These are phyloP conservation scores for Nigrospora oryzae DNA, from an alignment of 2,329 filamentous ascomycete genomes.

Conservation along the genomic window DNA sequence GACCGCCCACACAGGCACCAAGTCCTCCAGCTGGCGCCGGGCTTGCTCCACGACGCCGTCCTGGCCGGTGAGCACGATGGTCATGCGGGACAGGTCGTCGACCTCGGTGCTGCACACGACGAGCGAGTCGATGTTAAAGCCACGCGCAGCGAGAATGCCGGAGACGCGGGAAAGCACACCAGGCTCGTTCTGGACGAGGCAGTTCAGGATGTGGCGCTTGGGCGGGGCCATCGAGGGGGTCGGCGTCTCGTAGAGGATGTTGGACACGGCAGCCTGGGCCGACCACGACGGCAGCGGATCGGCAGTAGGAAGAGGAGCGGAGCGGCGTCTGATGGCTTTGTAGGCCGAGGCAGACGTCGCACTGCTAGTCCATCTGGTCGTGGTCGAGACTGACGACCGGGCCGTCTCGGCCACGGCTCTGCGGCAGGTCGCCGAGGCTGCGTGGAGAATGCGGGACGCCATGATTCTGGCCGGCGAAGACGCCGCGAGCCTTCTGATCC, in stretches of 20 bases:
- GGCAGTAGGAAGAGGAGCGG: slow-evolving; percentile 73
- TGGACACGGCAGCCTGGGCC: slow-evolving; percentile 89
- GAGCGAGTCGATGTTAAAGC: slow-evolving; percentile 98
- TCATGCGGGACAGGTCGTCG: slow-evolving; percentile 95
- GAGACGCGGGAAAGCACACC: slow-evolving; percentile 95
- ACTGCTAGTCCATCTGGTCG: slow-evolving; percentile 41
- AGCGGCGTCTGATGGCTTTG: slow-evolving; percentile 90
- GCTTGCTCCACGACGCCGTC: slow-evolving; percentile 98
- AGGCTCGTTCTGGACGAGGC: slow-evolving; percentile 96
- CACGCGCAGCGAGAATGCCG: slow-evolving; percentile 87
- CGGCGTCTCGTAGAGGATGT: slow-evolving; percentile 97
- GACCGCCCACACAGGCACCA: slow-evolving; percentile 97
- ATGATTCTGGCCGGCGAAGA: slow-evolving; percentile 18
- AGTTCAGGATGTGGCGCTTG: slow-evolving; percentile 95
- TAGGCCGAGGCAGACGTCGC: slow-evolving; percentile 94
- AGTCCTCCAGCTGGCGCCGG: slow-evolving; percentile 85
- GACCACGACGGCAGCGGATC: slow-evolving; percentile 73
- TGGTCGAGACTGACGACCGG: slow-evolving; percentile 5
- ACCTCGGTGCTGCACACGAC: slow-evolving; percentile 98
- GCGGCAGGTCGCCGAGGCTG: slow-evolving; percentile 12
- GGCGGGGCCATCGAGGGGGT: slow-evolving; percentile 73
- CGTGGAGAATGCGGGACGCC: slow-evolving; percentile 19
- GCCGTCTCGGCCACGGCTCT: slow-evolving; percentile 12
- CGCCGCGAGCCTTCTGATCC: slow-evolving; percentile 15
- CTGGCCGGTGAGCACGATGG: slow-evolving; percentile 91